These are phyloP conservation scores for Pythium phragmitis DNA, from an alignment of 352 stramenopile genomes.

Conservation along the genomic window DNA sequence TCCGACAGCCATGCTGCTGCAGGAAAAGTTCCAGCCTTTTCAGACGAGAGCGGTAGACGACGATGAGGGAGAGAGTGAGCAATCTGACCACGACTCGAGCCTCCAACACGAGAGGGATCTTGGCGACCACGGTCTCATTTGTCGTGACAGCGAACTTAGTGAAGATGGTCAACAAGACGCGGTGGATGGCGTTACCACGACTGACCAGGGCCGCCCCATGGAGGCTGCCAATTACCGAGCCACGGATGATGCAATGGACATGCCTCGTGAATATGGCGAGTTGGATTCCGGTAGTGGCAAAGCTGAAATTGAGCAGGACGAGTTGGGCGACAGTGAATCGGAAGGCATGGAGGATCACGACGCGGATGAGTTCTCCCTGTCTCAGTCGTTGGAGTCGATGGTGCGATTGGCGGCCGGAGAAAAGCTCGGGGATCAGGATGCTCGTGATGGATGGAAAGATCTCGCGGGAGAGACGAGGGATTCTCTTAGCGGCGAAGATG, in stretches of 20 bases:
- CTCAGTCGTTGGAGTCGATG: slow-evolving; percentile 17
- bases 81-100: neutral
- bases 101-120: neutral
- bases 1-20: slow-evolving; percentile 1
- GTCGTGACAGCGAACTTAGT: neutral
- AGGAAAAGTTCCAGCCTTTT: slow-evolving; percentile 12
- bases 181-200: too few species aligned
- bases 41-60: neutral
- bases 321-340: neutral
- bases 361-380: slow-evolving; percentile 5
- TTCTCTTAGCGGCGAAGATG: neutral
- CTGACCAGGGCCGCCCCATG: neutral
- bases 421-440: neutral
- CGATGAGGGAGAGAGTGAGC: neutral
- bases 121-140: neutral
- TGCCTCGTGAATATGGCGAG: neutral
- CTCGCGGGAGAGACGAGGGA: too few species aligned
- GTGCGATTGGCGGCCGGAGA: slow-evolving; percentile 8
- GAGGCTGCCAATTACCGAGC: neutral
- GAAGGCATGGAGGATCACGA: neutral
- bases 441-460: neutral
- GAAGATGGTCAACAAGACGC: neutral
- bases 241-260: neutral
- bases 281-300: neutral
- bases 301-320: neutral